Conservation (phyloP, 2,329 filamentous ascomycete species). For the Xylaria sp. region DNA sequence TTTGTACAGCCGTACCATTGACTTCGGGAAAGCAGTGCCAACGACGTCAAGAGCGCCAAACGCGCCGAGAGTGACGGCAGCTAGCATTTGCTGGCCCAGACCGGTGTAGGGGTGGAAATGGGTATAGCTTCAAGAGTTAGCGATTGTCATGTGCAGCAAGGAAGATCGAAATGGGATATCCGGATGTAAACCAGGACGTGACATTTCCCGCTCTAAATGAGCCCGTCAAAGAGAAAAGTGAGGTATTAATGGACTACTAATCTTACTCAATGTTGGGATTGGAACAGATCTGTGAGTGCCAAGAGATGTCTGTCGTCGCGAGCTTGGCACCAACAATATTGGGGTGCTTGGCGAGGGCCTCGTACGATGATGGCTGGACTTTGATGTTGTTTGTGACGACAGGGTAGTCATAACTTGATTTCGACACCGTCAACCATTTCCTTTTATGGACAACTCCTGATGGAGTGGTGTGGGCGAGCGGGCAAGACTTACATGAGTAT, state of each 20-base stretch:
- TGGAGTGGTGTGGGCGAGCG: neutral
- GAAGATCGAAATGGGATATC: constrained; percentile 3
- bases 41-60: constrained; percentile 75
- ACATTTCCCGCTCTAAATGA: neutral
- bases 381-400: constrained; percentile 73
- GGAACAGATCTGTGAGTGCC: constrained; percentile 71
- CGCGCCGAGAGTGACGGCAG: constrained; percentile 70
- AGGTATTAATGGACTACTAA: constrained; percentile 53
- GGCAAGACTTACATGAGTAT: constrained; percentile 64
- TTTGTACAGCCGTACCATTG: constrained; percentile 67
- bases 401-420: constrained; percentile 64
- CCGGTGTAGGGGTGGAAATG: constrained; percentile 73
- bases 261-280: constrained; percentile 59
- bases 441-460: neutral
- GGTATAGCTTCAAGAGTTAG: constrained; percentile 53
- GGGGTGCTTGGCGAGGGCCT: constrained; percentile 65
- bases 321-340: constrained; percentile 78
- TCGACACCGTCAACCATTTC: constrained; percentile 9
- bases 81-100: constrained; percentile 73
- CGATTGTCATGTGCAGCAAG: constrained; percentile 6
- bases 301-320: constrained; percentile 71
- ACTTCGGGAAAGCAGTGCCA: constrained; percentile 72
- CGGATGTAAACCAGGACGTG: neutral
- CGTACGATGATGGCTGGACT: constrained; percentile 69
- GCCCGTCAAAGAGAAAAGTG: neutral